phyloP scores from a whole-genome alignment of 2,329 filamentous ascomycete species.

The Penicillium sp. region DNA sequence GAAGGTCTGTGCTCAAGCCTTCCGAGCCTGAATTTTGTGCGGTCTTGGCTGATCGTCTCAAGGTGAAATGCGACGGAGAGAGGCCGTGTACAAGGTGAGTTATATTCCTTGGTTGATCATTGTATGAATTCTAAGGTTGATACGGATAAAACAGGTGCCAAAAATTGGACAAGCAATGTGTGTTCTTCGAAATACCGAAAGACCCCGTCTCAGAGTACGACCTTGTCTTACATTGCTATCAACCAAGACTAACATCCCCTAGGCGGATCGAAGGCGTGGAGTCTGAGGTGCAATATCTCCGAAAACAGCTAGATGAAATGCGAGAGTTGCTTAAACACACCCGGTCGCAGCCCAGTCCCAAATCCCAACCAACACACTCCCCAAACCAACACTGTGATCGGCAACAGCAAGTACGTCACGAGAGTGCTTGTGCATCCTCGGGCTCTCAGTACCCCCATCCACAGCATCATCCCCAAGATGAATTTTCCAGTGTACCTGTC shows the following conservation, averaged over 20 bases:
- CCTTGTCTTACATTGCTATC: neutral
- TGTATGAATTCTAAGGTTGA: too few species aligned
- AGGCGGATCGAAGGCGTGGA: slow-evolving; percentile 35
- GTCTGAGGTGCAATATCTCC: slow-evolving; percentile 28
- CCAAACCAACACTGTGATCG: slow-evolving; percentile 1
- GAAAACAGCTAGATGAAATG: slow-evolving; percentile 28
- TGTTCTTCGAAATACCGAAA: slow-evolving; percentile 36
- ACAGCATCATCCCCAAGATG: neutral
- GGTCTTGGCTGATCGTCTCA: neutral
- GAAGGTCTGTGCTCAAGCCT: slow-evolving; percentile 23
- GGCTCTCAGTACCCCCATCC: slow-evolving; percentile 1
- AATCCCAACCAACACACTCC: slow-evolving; percentile 2
- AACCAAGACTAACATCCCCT: neutral
- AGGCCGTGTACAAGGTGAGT: slow-evolving; percentile 35
- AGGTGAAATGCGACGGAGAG: slow-evolving; percentile 39
- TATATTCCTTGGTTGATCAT: neutral
- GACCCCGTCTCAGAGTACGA: slow-evolving; percentile 29
- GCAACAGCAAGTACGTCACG: neutral
- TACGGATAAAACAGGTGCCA: slow-evolving; percentile 21
- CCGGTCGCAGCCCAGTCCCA: neutral
- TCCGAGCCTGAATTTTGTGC: neutral
- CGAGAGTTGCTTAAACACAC: slow-evolving; percentile 15
- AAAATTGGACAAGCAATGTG: slow-evolving; percentile 33
- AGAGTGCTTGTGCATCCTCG: slow-evolving; percentile 7
- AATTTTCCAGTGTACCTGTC: neutral